These are phyloP conservation scores for Candida xyloterini DNA, from an alignment of 805 yeast genomes.

Conservation along the genomic window DNA sequence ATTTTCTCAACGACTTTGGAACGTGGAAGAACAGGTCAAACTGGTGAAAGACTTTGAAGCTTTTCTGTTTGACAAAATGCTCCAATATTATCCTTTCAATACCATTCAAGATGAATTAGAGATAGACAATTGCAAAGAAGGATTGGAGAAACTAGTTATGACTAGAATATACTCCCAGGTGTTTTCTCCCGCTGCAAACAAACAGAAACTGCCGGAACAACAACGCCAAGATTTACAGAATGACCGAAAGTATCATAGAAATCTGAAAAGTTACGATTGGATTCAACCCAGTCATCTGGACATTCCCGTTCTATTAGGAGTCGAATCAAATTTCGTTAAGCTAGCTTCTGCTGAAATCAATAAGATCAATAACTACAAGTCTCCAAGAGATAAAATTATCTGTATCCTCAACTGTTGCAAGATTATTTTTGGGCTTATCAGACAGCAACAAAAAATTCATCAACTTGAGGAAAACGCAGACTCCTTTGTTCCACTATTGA, in stretches of 20 bases:
- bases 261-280: constrained; percentile 43
- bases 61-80: constrained; percentile 65
- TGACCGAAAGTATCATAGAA: constrained; percentile 59
- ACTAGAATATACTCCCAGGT: constrained; percentile 75
- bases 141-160: constrained; percentile 90
- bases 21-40: constrained; percentile 73
- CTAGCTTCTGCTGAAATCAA: constrained; percentile 72
- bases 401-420: constrained; percentile 90
- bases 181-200: constrained; percentile 65
- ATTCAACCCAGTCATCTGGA: constrained; percentile 75
- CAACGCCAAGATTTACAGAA: constrained; percentile 61
- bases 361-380: constrained; percentile 78
- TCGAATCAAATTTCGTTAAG: constrained; percentile 52
- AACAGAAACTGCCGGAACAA: constrained; percentile 43
- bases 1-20: constrained; percentile 68
- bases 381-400: constrained; percentile 92
- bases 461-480: constrained; percentile 84
- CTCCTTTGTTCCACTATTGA: constrained; percentile 84
- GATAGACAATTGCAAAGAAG: constrained; percentile 76
- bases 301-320: constrained; percentile 48
- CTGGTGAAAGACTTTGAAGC: constrained; percentile 71
- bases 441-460: constrained; percentile 42
- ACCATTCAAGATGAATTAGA: constrained; percentile 54
- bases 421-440: constrained; percentile 82
- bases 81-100: constrained; percentile 68